These are phyloP conservation scores for Nitzschia inconspicua DNA, from an alignment of 108 stramenopile genomes.

Conservation along the genomic window DNA sequence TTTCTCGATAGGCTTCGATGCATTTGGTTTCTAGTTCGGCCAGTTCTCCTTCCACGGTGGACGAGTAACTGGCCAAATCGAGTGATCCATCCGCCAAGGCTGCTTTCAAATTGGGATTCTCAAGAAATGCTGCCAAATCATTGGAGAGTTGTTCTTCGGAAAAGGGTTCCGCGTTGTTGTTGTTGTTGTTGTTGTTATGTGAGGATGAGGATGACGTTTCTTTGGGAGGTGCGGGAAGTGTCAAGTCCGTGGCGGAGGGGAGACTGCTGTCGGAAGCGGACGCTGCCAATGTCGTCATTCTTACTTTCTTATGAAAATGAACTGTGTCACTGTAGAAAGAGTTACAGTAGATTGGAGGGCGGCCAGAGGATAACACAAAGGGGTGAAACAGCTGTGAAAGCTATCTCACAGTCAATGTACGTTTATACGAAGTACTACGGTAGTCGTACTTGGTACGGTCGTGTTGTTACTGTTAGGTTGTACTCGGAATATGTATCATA, in stretches of 20 bases:
- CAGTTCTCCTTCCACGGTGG: slow-evolving; percentile 76
- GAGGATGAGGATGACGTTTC: slow-evolving; percentile 2
- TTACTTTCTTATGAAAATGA: no score
- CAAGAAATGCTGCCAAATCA: slow-evolving; percentile 79
- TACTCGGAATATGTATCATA: no score
- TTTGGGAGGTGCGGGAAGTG: background rate
- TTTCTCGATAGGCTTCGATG: slow-evolving; percentile 65
- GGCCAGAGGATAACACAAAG: no score
- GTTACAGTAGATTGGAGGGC: no score
- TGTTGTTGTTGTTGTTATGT: background rate
- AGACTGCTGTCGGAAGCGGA: background rate
- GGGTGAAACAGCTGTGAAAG: no score
- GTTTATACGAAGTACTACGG: no score
- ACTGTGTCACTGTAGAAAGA: no score
- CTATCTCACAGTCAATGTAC: no score
- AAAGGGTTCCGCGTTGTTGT: slow-evolving; percentile 11
- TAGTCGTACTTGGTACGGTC: no score
- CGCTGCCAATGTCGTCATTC: background rate
- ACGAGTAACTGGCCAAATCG: slow-evolving; percentile 75
- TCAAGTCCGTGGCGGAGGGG: background rate
- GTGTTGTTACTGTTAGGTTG: no score
- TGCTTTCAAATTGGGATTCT: slow-evolving; percentile 71
- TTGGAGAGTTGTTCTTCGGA: slow-evolving; percentile 74
- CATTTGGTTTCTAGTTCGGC: slow-evolving; percentile 68
- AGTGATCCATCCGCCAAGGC: slow-evolving; percentile 82